These are phyloP conservation scores for Clausena lansium DNA, from an alignment of 345 rosid genomes.

Conservation along the genomic window DNA sequence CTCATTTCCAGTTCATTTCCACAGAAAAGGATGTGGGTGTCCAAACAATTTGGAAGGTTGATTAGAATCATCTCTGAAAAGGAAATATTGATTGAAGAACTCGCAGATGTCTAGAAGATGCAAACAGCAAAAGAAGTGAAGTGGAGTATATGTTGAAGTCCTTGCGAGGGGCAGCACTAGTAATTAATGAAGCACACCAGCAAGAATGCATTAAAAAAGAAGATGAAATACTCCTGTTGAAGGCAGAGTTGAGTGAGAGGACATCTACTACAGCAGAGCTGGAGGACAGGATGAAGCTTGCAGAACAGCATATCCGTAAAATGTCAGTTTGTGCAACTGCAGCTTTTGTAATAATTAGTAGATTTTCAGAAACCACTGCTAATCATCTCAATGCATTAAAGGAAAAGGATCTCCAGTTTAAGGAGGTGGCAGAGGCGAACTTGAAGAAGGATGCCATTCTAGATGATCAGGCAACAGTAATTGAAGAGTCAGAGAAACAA, in stretches of 20 bases:
- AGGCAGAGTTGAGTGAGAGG: constrained; percentile 51
- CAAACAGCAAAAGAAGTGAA: constrained; percentile 58
- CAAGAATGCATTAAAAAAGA: constrained; percentile 78
- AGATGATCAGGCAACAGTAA: constrained; percentile 31
- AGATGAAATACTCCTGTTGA: constrained; percentile 49
- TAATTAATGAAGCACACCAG: constrained; percentile 83
- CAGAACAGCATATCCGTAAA: constrained; percentile 39
- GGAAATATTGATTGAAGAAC: constrained; percentile 76
- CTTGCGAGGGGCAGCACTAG: constrained; percentile 80
- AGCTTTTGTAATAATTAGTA: constrained; percentile 71
- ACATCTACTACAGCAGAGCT: constrained; percentile 42
- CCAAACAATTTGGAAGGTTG: constrained; percentile 74
- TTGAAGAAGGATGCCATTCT: constrained; percentile 48
- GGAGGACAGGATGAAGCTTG: constrained; percentile 57
- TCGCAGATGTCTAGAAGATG: constrained; percentile 80
- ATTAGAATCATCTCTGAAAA: constrained; percentile 61
- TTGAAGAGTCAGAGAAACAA: constrained; percentile 41
- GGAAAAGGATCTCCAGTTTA: too few relatives aligned
- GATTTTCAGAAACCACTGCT: constrained; percentile 54
- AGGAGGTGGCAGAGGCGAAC: too few relatives aligned
- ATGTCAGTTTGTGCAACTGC: constrained; percentile 71
- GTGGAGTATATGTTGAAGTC: constrained; percentile 82
- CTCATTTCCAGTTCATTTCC: constrained; percentile 62
- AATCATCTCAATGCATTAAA: constrained; percentile 41
- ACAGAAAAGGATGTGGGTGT: constrained; percentile 79